Conservation (phyloP, 2,329 filamentous ascomycete species). For the Thyridium curvatum region DNA sequence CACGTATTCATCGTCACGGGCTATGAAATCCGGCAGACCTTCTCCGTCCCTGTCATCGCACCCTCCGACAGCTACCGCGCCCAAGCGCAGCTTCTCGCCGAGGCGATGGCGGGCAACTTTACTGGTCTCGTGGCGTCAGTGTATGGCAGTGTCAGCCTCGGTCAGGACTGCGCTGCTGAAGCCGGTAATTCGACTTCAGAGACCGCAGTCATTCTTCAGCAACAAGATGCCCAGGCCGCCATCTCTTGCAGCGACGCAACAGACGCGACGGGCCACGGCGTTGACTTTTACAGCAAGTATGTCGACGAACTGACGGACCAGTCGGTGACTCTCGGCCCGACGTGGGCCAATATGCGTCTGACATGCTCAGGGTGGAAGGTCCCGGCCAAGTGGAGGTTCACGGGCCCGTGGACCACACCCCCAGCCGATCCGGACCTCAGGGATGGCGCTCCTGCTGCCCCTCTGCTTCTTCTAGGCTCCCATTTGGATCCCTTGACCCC, state of each 20-base stretch:
- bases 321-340: neutral
- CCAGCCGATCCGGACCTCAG: conserved; percentile 5
- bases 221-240: conserved; percentile 14
- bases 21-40: conserved; percentile 18
- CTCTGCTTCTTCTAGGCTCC: conserved; percentile 5
- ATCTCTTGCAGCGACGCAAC: conserved; percentile 19
- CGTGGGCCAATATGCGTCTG: conserved; percentile 19
- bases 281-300: no score
- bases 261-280: neutral
- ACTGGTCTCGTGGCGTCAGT: conserved; percentile 6
- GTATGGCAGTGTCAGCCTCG: no score
- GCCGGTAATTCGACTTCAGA: conserved; percentile 1
- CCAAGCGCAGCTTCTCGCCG: conserved; percentile 12
- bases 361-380: conserved; percentile 15
- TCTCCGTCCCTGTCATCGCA: conserved; percentile 21
- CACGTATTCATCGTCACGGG: conserved; percentile 20
- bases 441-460: conserved; percentile 5
- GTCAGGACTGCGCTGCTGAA: neutral
- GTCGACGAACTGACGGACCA: no score
- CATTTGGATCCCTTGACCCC: conserved; percentile 8
- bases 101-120: conserved; percentile 20
- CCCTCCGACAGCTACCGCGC: conserved; percentile 14
- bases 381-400: conserved; percentile 16
- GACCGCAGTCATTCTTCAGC: neutral
- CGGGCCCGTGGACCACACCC: conserved; percentile 12